phyloP scores from a whole-genome alignment of 441 rosid species.

The Hypseocharis bilobata region DNA sequence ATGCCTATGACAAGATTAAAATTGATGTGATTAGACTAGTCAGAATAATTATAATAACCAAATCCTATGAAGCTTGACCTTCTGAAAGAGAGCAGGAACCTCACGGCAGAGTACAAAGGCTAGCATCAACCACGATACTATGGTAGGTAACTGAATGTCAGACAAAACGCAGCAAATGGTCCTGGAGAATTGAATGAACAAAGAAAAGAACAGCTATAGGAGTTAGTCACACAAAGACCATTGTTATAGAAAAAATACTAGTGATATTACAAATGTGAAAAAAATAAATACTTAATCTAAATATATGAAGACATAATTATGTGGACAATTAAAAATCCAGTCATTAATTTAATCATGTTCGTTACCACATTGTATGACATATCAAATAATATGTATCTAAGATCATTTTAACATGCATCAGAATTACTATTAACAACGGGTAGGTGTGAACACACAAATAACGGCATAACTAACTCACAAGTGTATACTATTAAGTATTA shows the following conservation, averaged over 20 bases:
- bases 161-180: constrained; percentile 50
- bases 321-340: background rate
- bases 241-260: background rate
- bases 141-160: constrained; percentile 39
- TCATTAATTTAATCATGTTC: too few relatives aligned
- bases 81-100: constrained; percentile 61
- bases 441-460: too few relatives aligned
- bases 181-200: constrained; percentile 38
- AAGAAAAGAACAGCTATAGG: constrained; percentile 8
- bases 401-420: background rate
- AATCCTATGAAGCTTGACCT: constrained; percentile 38
- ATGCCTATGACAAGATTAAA: too few relatives aligned
- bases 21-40: background rate
- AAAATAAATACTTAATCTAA: too few relatives aligned
- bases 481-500: background rate
- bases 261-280: background rate
- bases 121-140: constrained; percentile 55
- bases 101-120: constrained; percentile 76
- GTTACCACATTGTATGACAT: background rate
- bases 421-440: too few relatives aligned
- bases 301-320: background rate
- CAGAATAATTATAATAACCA: constrained; percentile 1
- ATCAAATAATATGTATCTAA: background rate
- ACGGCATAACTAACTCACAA: constrained; percentile 4
- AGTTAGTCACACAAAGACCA: background rate